A percentile compares a stretch with the other conserved stretches of the same genome.
phyloP scores from a whole-genome alignment of 106 monocot genomes.

The Apostasia ramifera region DNA sequence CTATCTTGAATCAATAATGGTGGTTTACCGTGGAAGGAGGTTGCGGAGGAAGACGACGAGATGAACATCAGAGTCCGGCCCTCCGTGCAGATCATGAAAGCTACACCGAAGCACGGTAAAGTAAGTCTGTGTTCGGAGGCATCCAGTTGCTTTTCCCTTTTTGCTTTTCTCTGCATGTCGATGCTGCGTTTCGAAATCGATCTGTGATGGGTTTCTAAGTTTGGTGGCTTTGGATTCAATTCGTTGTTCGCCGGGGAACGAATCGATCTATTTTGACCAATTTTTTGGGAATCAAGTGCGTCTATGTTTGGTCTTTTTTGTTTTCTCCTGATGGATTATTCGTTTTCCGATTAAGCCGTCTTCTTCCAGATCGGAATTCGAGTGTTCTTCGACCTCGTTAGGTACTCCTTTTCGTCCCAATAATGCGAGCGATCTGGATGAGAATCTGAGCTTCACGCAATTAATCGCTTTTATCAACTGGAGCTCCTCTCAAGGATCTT shows the following conservation, averaged over 20 bases:
- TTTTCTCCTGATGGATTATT: not conserved
- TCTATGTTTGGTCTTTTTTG: not conserved
- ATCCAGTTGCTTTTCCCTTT: not conserved
- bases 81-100: constrained; percentile 33
- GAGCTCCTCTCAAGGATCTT: constrained; percentile 3
- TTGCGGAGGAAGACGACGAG: not conserved
- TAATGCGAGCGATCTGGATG: constrained; percentile 11
- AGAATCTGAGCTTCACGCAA: constrained; percentile 9
- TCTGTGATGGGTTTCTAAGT: not conserved
- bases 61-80: constrained; percentile 22
- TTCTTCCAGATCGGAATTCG: constrained; percentile 1
- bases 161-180: constrained; percentile 7
- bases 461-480: not conserved
- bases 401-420: not conserved
- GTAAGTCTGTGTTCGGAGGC: constrained; percentile 16
- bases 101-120: constrained; percentile 37
- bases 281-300: not conserved
- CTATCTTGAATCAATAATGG: no score
- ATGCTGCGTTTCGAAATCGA: not conserved
- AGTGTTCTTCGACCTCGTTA: constrained; percentile 18
- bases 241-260: not conserved
- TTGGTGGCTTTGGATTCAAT: not conserved
- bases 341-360: not conserved
- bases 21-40: no score
- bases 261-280: not conserved